Conservation (phyloP, 257 asterid genomes). For the Anisodus acutangulus region DNA sequence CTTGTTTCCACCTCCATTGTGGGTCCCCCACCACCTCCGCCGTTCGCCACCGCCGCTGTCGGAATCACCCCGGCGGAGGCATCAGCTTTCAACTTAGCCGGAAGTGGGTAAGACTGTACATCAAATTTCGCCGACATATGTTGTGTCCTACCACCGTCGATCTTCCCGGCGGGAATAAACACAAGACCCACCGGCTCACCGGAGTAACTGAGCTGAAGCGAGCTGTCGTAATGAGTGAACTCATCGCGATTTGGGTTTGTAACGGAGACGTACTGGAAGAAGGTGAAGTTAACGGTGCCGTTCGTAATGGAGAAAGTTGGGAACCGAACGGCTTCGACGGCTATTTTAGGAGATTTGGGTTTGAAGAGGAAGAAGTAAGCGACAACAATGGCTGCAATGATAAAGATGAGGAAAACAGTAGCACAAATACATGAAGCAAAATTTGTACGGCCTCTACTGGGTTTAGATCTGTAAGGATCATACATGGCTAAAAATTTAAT, state of each 20-base stretch:
- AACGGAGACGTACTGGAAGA: slow-evolving; percentile 86
- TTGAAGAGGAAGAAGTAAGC: slow-evolving; percentile 82
- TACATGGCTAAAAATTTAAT: slow-evolving; percentile 41
- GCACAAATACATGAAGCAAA: slow-evolving; percentile 85
- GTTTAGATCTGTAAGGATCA: slow-evolving; percentile 64
- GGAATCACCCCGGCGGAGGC: slow-evolving; percentile 31
- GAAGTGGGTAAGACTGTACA: slow-evolving; percentile 70
- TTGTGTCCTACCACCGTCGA: slow-evolving; percentile 76
- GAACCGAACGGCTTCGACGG: slow-evolving; percentile 85
- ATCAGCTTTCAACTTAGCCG: slow-evolving; percentile 48
- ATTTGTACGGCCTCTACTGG: slow-evolving; percentile 58
- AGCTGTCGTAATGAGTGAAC: slow-evolving; percentile 95
- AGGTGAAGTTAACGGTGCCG: slow-evolving; percentile 80
- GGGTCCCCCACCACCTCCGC: slow-evolving; percentile 28
- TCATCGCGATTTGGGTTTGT: slow-evolving; percentile 88
- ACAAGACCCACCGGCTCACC: slow-evolving; percentile 82
- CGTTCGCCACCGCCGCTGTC: slow-evolving; percentile 20
- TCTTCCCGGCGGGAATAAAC: slow-evolving; percentile 89
- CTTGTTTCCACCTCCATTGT: slow-evolving; percentile 86
- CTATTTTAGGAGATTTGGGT: slow-evolving; percentile 77
- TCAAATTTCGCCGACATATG: slow-evolving; percentile 86
- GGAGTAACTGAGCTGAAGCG: slow-evolving; percentile 80
- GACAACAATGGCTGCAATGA: slow-evolving; percentile 61
- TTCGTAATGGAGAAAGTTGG: slow-evolving; percentile 78
- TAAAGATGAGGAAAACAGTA: slow-evolving; percentile 66